Evolutionary conservation across 768 basidiomycete genomes (phyloP), one percentile per base, ranked within the genome.

Genomic region (Boletus vermiculosoides): DNA sequence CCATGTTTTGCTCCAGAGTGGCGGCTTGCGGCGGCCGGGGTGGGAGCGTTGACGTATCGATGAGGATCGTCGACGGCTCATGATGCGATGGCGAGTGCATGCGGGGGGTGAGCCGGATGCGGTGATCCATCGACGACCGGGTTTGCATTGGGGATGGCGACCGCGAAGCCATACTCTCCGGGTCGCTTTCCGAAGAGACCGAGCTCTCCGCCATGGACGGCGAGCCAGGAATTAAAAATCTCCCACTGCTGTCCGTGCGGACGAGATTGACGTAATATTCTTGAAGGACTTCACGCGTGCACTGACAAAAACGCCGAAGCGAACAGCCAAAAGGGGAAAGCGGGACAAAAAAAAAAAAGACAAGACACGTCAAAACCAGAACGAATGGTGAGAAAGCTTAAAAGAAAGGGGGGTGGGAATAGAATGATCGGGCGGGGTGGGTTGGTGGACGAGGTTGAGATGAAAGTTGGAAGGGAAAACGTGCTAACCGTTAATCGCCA

Each of bases 191-290:
- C 50, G 71, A 70, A 34, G 77, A 74, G 57, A n/a, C 36, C 5
- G 52, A 44, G 70, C 80, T 81, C 62, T 83, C 83, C 42, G 78
- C 65, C 42, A 57, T n/a, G 62, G 58, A 45, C 55, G 66, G 71
- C 40, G 77, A 66, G 22, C 83, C 82, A 34, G 71, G 71, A 65
- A 88, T 79, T 59, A 76, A 71, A 66, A 79, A 90, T 55, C 72
- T 74, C 58, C 83, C 84, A 23, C 75, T 74, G 70, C 84, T 88
- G 71, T 95, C 88, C 12, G 92, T 92, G 55, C 89, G 84, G 56
- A 94, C 89, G 68, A 98, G 89, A 70, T 91, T 96, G 76, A 90
- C 79, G 78, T 96, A 97, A 74, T 96, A 98, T 66, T 92, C 87
- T 73, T 97, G 91, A 41, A 97, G 83, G 63, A 92, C 80, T 64